A percentile compares a stretch with the other conserved stretches of the same genome.
Conservation (phyloP, 1,139 yeast genomes). For the Debaryomyces nepalensis region DNA sequence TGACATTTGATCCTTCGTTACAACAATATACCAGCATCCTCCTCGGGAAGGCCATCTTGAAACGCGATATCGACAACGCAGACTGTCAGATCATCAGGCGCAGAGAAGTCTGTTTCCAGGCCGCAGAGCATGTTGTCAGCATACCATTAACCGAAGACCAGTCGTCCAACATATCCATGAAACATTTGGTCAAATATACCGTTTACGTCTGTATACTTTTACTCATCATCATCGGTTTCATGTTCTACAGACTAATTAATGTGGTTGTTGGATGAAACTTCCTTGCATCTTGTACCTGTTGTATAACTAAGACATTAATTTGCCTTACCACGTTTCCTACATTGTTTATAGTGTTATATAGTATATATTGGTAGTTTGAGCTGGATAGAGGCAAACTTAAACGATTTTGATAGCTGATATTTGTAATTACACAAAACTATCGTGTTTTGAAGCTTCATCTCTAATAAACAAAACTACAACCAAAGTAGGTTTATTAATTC, state of each 20-base stretch:
- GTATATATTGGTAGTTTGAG: not conserved
- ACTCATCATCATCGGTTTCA: conserved; percentile 24
- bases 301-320: too few species aligned
- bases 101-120: conserved; percentile 46
- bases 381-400: not conserved
- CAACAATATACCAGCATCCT: conserved; percentile 44
- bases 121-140: conserved; percentile 49
- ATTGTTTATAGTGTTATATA: conserved; percentile 2
- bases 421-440: conserved; percentile 7
- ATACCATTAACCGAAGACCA: conserved; percentile 46
- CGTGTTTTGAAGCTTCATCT: conserved; percentile 1
- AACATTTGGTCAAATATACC: conserved; percentile 27
- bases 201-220: conserved; percentile 27
- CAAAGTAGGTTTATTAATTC: conserved; percentile 1
- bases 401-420: not conserved
- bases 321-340: too few species aligned
- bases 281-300: too few species aligned
- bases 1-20: conserved; percentile 40
- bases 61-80: conserved; percentile 33
- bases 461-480: conserved; percentile 6
- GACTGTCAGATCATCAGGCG: conserved; percentile 44
- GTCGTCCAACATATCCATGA: conserved; percentile 23
- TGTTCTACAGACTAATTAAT: conserved; percentile 32
- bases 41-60: conserved; percentile 49
- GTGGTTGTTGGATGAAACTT: conserved; percentile 20